These are phyloP conservation scores for Leucogyrophana mollusca DNA, from an alignment of 768 basidiomycete species.

Conservation along the genomic window DNA sequence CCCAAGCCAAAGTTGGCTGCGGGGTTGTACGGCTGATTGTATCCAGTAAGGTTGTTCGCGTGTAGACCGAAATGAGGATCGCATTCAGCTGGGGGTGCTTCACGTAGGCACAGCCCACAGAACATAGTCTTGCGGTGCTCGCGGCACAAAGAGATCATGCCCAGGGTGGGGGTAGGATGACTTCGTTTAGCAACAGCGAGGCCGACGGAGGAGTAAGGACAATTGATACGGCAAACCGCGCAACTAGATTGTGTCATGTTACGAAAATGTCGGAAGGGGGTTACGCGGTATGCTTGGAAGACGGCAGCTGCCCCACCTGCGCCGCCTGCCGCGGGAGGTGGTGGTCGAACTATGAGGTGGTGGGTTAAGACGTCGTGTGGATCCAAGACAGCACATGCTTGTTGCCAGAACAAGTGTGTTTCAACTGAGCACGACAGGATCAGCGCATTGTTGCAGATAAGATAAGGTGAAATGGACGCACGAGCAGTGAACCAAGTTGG, in stretches of 20 bases:
- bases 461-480: conserved; percentile 34
- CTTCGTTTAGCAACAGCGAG: conserved; percentile 51
- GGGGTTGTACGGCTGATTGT: conserved; percentile 29
- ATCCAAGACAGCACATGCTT: conserved; percentile 61
- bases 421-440: conserved; percentile 48
- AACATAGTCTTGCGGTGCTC: conserved; percentile 64
- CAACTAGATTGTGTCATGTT: conserved; percentile 56
- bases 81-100: conserved; percentile 46
- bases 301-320: conserved; percentile 33
- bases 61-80: conserved; percentile 35
- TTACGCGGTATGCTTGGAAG: conserved; percentile 36
- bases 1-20: conserved; percentile 16
- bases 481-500: conserved; percentile 59
- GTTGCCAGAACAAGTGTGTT: conserved; percentile 69
- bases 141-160: conserved; percentile 52
- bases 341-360: conserved; percentile 45
- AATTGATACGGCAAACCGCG: conserved; percentile 68
- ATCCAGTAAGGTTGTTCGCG: conserved; percentile 27
- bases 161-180: conserved; percentile 40
- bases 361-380: conserved; percentile 55
- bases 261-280: conserved; percentile 62
- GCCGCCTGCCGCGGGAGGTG: conserved; percentile 20
- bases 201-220: conserved; percentile 48
- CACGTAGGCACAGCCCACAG: conserved; percentile 71
- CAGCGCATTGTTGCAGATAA: conserved; percentile 4